Evolutionary conservation across 352 stramenopile genomes (phyloP).

Genomic region (Phytophthora rubi): DNA sequence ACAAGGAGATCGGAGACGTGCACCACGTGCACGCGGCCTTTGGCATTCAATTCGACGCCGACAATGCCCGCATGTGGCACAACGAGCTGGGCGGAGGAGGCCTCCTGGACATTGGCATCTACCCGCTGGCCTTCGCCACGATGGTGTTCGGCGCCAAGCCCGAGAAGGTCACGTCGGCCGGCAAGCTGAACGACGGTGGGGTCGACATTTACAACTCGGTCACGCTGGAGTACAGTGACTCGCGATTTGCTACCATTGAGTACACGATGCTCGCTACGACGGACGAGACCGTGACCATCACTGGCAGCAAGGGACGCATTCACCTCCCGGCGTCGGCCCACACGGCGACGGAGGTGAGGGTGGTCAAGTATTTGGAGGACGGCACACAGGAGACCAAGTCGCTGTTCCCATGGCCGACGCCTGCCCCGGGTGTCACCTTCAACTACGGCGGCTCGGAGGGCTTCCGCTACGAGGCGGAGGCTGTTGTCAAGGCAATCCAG

Average conservation of each 20-base stretch:
- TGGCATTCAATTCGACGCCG: constrained; percentile 42
- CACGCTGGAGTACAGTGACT: constrained; percentile 58
- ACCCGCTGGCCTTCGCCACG: constrained; percentile 75
- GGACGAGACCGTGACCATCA: constrained; percentile 71
- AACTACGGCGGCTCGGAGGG: constrained; percentile 56
- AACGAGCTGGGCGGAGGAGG: constrained; percentile 71
- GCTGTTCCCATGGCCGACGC: constrained; percentile 48
- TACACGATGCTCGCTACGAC: constrained; percentile 77
- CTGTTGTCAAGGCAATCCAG: constrained; percentile 65
- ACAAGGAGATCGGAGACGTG: constrained; percentile 55
- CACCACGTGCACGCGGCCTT: constrained; percentile 60
- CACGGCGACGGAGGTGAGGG: constrained; percentile 49
- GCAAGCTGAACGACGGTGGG: constrained; percentile 56
- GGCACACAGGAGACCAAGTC: constrained; percentile 36
- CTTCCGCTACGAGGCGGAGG: constrained; percentile 78
- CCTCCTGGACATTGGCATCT: constrained; percentile 81
- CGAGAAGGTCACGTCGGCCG: constrained; percentile 54
- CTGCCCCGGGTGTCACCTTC: constrained; percentile 55
- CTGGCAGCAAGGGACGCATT: constrained; percentile 72
- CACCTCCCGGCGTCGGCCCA: constrained; percentile 59
- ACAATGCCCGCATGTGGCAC: constrained; percentile 64
- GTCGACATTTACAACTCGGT: constrained; percentile 66
- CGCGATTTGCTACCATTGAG: constrained; percentile 60
- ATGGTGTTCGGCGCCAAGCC: constrained; percentile 63
- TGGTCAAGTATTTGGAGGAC: constrained; percentile 21